Conservation (phyloP, 2,329 filamentous ascomycete genomes). For the Cladosporium sp. region DNA sequence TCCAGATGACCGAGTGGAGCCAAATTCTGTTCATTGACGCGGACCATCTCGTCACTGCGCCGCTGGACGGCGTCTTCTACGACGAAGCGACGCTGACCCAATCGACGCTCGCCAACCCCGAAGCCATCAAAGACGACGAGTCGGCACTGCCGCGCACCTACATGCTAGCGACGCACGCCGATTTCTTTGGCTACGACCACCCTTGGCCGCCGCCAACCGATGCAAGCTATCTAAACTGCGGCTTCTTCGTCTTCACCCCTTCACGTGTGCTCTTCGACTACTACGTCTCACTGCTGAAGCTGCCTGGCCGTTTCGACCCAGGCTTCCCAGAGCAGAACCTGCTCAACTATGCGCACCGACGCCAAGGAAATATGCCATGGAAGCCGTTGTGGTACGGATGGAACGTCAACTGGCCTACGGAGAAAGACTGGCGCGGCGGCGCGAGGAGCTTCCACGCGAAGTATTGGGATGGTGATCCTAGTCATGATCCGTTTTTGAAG, state of each 20-base stretch:
- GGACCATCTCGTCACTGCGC: slow-evolving; percentile 34
- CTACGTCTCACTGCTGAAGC: slow-evolving; percentile 36
- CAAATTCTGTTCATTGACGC: slow-evolving; percentile 41
- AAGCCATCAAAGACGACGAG: slow-evolving; percentile 35
- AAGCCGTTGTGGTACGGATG: slow-evolving; percentile 40
- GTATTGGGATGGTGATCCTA: slow-evolving; percentile 41
- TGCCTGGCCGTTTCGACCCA: slow-evolving; percentile 38
- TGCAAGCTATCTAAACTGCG: slow-evolving; percentile 37
- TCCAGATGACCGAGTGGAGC: slow-evolving; percentile 34
- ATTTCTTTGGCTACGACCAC: slow-evolving; percentile 36
- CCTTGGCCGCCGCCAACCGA: slow-evolving; percentile 33
- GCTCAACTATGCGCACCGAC: slow-evolving; percentile 42
- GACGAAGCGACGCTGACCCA: slow-evolving; percentile 39
- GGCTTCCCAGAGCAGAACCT: slow-evolving; percentile 41
- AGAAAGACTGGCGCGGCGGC: slow-evolving; percentile 38
- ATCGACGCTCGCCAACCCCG: slow-evolving; percentile 29
- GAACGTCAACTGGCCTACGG: slow-evolving; percentile 43
- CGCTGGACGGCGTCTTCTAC: slow-evolving; percentile 38
- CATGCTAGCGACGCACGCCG: slow-evolving; percentile 41
- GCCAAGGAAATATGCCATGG: slow-evolving; percentile 45
- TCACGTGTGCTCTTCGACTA: slow-evolving; percentile 38
- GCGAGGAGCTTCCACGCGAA: slow-evolving; percentile 43
- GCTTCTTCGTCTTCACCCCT: slow-evolving; percentile 43
- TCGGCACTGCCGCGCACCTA: slow-evolving; percentile 40
- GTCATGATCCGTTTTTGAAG: slow-evolving; percentile 37